Percentiles rank a stretch among this genome's conserved stretches.
Conservation (phyloP, 371 early-diverging fungal genomes). For the Apophysomyces trapeziformis region DNA sequence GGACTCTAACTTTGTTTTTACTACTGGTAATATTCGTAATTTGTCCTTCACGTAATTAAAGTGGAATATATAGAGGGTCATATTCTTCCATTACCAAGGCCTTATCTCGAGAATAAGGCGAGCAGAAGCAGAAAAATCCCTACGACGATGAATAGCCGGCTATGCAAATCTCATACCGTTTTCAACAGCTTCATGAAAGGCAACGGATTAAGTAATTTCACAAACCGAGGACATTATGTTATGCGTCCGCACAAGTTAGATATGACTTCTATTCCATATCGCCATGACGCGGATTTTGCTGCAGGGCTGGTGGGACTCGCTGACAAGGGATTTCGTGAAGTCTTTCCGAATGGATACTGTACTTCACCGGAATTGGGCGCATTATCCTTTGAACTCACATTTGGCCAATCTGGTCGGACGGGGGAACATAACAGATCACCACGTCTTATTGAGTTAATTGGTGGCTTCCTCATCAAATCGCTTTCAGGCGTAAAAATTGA, state of each 20-base stretch:
- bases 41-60: neutral
- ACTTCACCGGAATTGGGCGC: constrained; percentile 19
- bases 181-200: constrained; percentile 11
- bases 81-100: constrained; percentile 52
- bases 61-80: constrained; percentile 70
- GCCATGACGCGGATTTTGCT: constrained; percentile 39
- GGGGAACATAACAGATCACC: constrained; percentile 19
- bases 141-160: neutral
- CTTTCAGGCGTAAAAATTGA: constrained; percentile 54
- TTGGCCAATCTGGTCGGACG: constrained; percentile 25
- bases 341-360: constrained; percentile 32
- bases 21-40: constrained; percentile 61
- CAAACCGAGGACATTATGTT: constrained; percentile 13
- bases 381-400: constrained; percentile 31
- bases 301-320: constrained; percentile 31
- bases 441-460: constrained; percentile 39
- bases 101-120: constrained; percentile 14
- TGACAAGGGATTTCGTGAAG: neutral
- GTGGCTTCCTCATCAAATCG: constrained; percentile 51
- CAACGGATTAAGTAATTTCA: neutral
- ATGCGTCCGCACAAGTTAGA: constrained; percentile 29
- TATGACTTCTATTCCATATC: constrained; percentile 32
- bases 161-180: neutral
- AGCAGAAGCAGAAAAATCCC: neutral
- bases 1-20: constrained; percentile 84